Evolutionary conservation across 2,329 filamentous ascomycete genomes (phyloP).

Genomic region (Paraphoma sp.): DNA sequence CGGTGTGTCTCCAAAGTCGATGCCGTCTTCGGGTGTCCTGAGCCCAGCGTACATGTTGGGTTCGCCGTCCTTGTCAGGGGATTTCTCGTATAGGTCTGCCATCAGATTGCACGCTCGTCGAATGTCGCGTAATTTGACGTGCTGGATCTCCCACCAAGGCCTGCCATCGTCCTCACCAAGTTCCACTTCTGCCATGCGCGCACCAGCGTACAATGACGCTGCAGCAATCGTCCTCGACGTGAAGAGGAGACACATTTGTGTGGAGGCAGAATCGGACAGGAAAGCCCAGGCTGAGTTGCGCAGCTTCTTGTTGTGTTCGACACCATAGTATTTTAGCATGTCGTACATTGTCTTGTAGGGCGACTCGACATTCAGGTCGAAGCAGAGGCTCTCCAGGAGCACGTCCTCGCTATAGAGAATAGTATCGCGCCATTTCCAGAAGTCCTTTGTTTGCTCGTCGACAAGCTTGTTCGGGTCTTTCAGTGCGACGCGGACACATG

Average conservation of each 20-base stretch:
- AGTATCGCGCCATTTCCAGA: slow-evolving; percentile 96
- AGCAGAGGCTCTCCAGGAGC: slow-evolving; percentile 89
- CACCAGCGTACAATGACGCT: slow-evolving; percentile 84
- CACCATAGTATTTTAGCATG: slow-evolving; percentile 73
- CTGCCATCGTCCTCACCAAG: slow-evolving; percentile 75
- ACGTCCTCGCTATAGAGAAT: slow-evolving; percentile 92
- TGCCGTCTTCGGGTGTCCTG: slow-evolving; percentile 46
- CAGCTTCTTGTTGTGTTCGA: slow-evolving; percentile 80
- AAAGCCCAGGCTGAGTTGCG: slow-evolving; percentile 93
- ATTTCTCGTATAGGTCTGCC: slow-evolving; percentile 60
- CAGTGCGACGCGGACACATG: slow-evolving; percentile 91
- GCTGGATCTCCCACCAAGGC: slow-evolving; percentile 86
- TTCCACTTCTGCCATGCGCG: slow-evolving; percentile 73
- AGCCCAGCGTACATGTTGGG: slow-evolving; percentile 55
- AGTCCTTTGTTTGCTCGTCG: slow-evolving; percentile 97
- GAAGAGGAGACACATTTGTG: slow-evolving; percentile 82
- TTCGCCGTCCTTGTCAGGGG: slow-evolving; percentile 49
- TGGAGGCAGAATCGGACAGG: slow-evolving; percentile 87
- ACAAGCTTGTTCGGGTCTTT: slow-evolving; percentile 90
- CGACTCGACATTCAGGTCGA: slow-evolving; percentile 89
- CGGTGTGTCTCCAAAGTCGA: slow-evolving; percentile 41
- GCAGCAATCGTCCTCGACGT: slow-evolving; percentile 82
- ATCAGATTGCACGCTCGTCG: slow-evolving; percentile 77
- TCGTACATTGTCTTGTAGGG: slow-evolving; percentile 87
- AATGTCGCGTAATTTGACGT: slow-evolving; percentile 74